These are phyloP conservation scores for Zygoascus meyerae DNA, from an alignment of 1,139 yeast genomes.

Conservation along the genomic window DNA sequence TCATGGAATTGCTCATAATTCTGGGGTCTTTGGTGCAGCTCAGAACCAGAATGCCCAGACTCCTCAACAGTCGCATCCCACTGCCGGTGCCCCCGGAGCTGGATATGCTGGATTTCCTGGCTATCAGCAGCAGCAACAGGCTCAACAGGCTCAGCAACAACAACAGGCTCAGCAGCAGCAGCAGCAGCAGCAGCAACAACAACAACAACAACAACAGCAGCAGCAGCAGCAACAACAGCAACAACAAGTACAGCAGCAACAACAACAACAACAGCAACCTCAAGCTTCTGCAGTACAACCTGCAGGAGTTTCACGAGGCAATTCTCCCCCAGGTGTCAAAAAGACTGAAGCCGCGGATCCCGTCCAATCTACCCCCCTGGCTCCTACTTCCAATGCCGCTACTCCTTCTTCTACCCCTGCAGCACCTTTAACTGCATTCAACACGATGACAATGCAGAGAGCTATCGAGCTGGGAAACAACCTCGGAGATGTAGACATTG, in stretches of 20 bases:
- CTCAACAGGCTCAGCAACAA: slow-evolving; percentile 21
- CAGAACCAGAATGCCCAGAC: slow-evolving; percentile 18
- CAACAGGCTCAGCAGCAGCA: slow-evolving; percentile 23
- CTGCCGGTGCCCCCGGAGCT: slow-evolving; percentile 10
- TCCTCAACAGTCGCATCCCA: not conserved
- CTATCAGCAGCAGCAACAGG: slow-evolving; percentile 22
- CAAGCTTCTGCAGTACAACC: slow-evolving; percentile 24
- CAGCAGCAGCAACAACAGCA: slow-evolving; percentile 24
- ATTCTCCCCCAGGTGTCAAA: slow-evolving; percentile 16
- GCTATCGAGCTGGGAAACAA: slow-evolving; percentile 42
- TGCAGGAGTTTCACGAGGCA: slow-evolving; percentile 12
- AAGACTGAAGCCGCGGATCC: slow-evolving; percentile 16
- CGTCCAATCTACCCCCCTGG: slow-evolving; percentile 15
- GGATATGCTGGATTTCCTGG: slow-evolving; percentile 24
- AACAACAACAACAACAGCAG: slow-evolving; percentile 24
- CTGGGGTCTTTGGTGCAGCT: slow-evolving; percentile 6
- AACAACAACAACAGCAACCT: slow-evolving; percentile 12
- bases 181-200: slow-evolving; percentile 22
- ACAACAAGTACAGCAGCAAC: slow-evolving; percentile 17
- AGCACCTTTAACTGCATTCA: slow-evolving; percentile 5
- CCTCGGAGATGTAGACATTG: slow-evolving; percentile 74
- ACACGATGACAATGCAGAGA: slow-evolving; percentile 20
- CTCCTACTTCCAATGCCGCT: slow-evolving; percentile 33
- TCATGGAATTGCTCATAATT: slow-evolving; percentile 6
- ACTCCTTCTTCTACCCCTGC: slow-evolving; percentile 7